Percentiles rank a stretch among this genome's conserved stretches.
Conservation (phyloP, 768 basidiomycete genomes). For the Lactarius vividus region DNA sequence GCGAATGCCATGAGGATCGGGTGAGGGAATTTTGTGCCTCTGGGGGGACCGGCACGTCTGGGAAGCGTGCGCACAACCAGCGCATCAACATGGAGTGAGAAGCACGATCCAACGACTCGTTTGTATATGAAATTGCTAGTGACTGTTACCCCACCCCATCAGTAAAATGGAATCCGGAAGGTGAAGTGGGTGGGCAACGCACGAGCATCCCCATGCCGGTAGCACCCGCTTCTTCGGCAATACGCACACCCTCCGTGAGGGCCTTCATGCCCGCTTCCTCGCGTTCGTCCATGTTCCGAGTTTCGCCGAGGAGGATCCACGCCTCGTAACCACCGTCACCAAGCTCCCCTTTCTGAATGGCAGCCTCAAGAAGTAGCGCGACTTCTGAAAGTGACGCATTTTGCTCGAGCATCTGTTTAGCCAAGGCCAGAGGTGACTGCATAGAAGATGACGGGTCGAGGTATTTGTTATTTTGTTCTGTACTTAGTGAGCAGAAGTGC, state of each 20-base stretch:
- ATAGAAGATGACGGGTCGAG: slow-evolving; percentile 49
- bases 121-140: slow-evolving; percentile 93
- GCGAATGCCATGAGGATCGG: slow-evolving; percentile 77
- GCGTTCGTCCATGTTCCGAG: slow-evolving; percentile 85
- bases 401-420: slow-evolving; percentile 70
- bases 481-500: slow-evolving; percentile 13
- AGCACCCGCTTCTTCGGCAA: slow-evolving; percentile 62
- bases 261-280: slow-evolving; percentile 83
- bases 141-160: slow-evolving; percentile 51
- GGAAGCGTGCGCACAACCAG: slow-evolving; percentile 74
- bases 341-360: slow-evolving; percentile 77
- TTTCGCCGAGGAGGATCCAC: slow-evolving; percentile 91
- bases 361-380: slow-evolving; percentile 84
- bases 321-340: slow-evolving; percentile 84
- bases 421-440: slow-evolving; percentile 59
- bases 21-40: slow-evolving; percentile 53
- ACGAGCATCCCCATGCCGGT: slow-evolving; percentile 74
- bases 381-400: slow-evolving; percentile 89
- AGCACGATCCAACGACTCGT: slow-evolving; percentile 86
- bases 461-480: slow-evolving; percentile 74
- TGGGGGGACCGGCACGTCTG: slow-evolving; percentile 50
- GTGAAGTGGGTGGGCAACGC: slow-evolving; percentile 31
- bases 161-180: slow-evolving; percentile 10
- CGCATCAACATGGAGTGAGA: slow-evolving; percentile 83
- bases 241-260: slow-evolving; percentile 65